phyloP scores from a whole-genome alignment of 768 basidiomycete species.

The Zangia roseola region DNA sequence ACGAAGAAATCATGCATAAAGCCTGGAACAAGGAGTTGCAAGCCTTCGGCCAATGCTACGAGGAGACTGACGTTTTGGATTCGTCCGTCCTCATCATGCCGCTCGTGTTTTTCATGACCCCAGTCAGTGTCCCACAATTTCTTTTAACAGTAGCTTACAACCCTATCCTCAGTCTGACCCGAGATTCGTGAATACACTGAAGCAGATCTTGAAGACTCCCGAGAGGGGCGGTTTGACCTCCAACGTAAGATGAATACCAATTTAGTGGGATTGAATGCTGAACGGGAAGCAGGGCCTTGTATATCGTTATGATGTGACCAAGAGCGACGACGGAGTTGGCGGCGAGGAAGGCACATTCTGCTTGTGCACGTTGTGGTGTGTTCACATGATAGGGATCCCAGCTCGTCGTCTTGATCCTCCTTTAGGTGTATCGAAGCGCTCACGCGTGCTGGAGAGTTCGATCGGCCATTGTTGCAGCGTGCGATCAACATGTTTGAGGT shows the following conservation, averaged over 20 bases:
- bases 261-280: background rate
- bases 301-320: conserved; percentile 84
- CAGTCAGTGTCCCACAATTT: conserved; percentile 42
- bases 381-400: background rate
- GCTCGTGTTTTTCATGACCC: conserved; percentile 86
- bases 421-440: conserved; percentile 84
- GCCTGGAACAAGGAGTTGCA: conserved; percentile 75
- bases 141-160: conserved; percentile 1
- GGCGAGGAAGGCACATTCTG: conserved; percentile 96
- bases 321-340: conserved; percentile 91
- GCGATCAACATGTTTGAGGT: conserved; percentile 93
- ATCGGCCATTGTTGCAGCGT: conserved; percentile 59
- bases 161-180: conserved; percentile 65
- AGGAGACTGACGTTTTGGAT: conserved; percentile 78
- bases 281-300: conserved; percentile 62
- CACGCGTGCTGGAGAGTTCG: conserved; percentile 81
- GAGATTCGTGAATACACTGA: conserved; percentile 82
- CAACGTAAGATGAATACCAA: conserved; percentile 47
- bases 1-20: conserved; percentile 90
- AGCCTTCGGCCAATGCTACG: conserved; percentile 88
- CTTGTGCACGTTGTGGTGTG: conserved; percentile 78
- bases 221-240: conserved; percentile 91
- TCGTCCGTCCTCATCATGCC: conserved; percentile 92
- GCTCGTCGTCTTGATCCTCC: background rate
- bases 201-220: conserved; percentile 78